A percentile compares a stretch with the other conserved stretches of the same genome.
phyloP scores from a whole-genome alignment of 2,329 filamentous ascomycete species.

The Didymosphaeria variabile region DNA sequence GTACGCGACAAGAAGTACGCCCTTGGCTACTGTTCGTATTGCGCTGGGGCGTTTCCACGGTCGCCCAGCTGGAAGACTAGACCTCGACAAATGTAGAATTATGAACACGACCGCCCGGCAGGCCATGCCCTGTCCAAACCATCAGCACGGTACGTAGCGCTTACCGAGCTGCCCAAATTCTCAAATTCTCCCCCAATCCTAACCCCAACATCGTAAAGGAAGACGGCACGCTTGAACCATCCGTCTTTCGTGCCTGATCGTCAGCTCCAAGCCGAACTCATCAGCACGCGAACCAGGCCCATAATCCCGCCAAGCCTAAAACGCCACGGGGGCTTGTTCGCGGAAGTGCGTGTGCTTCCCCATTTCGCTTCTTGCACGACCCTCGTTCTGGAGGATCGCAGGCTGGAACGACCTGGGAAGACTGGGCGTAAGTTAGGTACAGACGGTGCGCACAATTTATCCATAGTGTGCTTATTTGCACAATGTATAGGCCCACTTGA shows the following conservation, averaged over 20 bases:
- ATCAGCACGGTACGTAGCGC: slow-evolving; percentile 8
- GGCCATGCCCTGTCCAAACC: background rate
- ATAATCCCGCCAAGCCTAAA: slow-evolving; percentile 1
- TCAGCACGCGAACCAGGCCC: background rate
- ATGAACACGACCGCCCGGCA: background rate
- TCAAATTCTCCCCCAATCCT: slow-evolving; percentile 9
- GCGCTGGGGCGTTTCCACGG: background rate
- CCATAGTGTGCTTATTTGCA: slow-evolving; percentile 7
- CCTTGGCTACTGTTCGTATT: background rate
- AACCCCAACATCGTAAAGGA: slow-evolving; percentile 7
- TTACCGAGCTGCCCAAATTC: background rate
- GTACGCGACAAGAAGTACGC: background rate
- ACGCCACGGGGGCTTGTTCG: slow-evolving; percentile 1
- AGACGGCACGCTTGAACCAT: slow-evolving; percentile 12
- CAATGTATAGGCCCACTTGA: background rate
- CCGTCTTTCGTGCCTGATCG: slow-evolving; percentile 12
- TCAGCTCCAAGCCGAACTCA: slow-evolving; percentile 1
- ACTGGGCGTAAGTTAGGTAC: slow-evolving; percentile 1
- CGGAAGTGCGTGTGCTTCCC: slow-evolving; percentile 10
- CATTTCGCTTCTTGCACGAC: slow-evolving; percentile 5
- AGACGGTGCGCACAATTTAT: slow-evolving; percentile 8
- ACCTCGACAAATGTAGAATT: background rate
- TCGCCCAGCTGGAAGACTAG: background rate
- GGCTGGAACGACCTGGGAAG: background rate
- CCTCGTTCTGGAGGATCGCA: slow-evolving; percentile 7